A percentile compares a stretch with the other conserved stretches of the same genome.
phyloP scores from a whole-genome alignment of 352 stramenopile genomes.

The Pythium diclinum region DNA sequence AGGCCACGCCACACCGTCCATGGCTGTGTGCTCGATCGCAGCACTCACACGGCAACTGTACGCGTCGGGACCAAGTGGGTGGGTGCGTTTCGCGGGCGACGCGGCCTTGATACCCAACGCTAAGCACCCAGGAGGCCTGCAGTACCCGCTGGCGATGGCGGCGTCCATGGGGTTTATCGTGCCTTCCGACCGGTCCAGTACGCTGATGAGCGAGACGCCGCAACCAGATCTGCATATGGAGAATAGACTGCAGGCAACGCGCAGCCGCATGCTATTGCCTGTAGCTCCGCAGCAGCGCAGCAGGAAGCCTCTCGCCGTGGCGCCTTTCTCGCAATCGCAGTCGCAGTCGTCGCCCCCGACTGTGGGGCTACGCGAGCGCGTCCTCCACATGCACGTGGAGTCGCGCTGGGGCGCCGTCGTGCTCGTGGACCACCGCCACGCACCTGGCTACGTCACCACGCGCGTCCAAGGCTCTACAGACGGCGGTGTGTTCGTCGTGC shows the following conservation, averaged over 20 bases:
- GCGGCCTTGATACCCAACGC: constrained; percentile 14
- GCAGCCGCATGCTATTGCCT: not conserved
- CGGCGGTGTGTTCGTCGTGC: not conserved
- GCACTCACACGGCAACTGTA: constrained; percentile 29
- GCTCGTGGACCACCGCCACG: not conserved
- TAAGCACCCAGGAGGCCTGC: not conserved
- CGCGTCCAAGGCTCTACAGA: not conserved
- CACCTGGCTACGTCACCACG: not conserved
- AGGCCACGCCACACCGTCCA: constrained; percentile 7
- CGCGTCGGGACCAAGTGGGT: constrained; percentile 24
- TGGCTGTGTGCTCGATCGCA: constrained; percentile 26
- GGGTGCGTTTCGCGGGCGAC: constrained; percentile 28
- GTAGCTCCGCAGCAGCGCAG: too few species aligned
- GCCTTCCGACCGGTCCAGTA: not conserved
- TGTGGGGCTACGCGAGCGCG: not conserved
- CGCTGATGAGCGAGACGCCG: not conserved
- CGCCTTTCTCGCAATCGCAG: too few species aligned
- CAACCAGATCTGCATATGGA: too few species aligned
- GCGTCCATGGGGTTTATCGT: not conserved
- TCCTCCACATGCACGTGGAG: not conserved
- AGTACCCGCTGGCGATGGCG: not conserved
- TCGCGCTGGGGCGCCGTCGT: not conserved
- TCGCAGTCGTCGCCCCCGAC: too few species aligned
- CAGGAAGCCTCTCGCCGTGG: too few species aligned
- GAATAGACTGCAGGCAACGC: not conserved